Evolutionary conservation across 805 yeast genomes (phyloP).

Genomic region (Candida xyloterini): DNA sequence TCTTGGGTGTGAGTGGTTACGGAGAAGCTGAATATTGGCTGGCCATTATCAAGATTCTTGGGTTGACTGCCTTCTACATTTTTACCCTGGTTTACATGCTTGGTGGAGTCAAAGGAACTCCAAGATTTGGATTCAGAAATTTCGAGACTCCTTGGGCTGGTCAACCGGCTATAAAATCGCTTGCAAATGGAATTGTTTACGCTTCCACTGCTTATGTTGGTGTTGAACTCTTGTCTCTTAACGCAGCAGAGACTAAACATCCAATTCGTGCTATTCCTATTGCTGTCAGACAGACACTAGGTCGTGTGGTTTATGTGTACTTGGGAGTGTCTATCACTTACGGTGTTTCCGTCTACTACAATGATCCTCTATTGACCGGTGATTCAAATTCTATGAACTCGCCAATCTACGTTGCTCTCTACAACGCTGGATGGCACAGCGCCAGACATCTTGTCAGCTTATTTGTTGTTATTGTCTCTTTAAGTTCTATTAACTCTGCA

Average conservation of each 20-base stretch:
- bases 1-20: slow-evolving; percentile 48
- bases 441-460: slow-evolving; percentile 57
- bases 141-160: slow-evolving; percentile 57
- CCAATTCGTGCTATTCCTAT: slow-evolving; percentile 56
- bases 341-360: slow-evolving; percentile 58
- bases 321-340: slow-evolving; percentile 52
- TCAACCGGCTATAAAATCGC: slow-evolving; percentile 33
- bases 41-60: slow-evolving; percentile 44
- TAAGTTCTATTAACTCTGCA: slow-evolving; percentile 68
- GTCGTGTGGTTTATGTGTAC: slow-evolving; percentile 53
- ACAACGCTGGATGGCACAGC: slow-evolving; percentile 48
- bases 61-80: slow-evolving; percentile 37
- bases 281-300: slow-evolving; percentile 55
- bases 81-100: slow-evolving; percentile 35
- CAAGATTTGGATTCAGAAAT: slow-evolving; percentile 27
- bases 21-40: slow-evolving; percentile 57
- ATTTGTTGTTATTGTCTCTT: slow-evolving; percentile 58
- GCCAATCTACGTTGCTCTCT: slow-evolving; percentile 48
- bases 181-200: slow-evolving; percentile 45
- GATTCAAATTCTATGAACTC: slow-evolving; percentile 42
- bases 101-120: slow-evolving; percentile 35
- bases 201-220: slow-evolving; percentile 80
- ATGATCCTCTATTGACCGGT: slow-evolving; percentile 45
- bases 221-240: slow-evolving; percentile 48
- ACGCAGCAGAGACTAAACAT: slow-evolving; percentile 60